Evolutionary conservation across 257 asterid genomes (phyloP).

Genomic region (Primulina huaijiensis): DNA sequence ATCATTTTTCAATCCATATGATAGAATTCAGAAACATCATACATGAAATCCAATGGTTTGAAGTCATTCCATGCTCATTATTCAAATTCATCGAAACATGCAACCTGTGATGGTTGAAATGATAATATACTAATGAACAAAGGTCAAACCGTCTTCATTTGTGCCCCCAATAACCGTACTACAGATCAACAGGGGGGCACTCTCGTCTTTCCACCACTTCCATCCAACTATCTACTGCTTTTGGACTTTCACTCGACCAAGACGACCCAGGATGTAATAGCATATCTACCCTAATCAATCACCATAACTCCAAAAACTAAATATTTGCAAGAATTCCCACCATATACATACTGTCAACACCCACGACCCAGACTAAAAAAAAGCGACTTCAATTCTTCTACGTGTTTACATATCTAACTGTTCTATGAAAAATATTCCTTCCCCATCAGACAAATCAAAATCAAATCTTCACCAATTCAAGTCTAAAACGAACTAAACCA

Average conservation of each 20-base stretch:
- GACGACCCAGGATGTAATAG: conserved; percentile 22
- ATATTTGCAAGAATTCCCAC: conserved; percentile 12
- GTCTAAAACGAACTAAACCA: neutral
- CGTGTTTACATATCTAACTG: conserved; percentile 16
- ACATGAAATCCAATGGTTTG: too few species aligned
- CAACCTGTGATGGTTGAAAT: neutral
- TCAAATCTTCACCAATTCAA: neutral
- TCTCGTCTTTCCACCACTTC: conserved; percentile 36
- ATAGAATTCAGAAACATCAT: too few species aligned
- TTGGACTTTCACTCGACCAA: conserved; percentile 22
- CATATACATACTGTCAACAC: neutral
- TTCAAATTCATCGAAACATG: too few species aligned
- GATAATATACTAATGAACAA: neutral
- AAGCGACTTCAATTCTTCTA: conserved; percentile 9
- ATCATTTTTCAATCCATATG: too few species aligned
- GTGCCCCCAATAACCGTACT: too few species aligned
- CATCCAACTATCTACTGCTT: conserved; percentile 17
- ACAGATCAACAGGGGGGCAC: conserved; percentile 16
- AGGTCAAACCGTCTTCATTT: neutral
- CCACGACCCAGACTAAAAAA: neutral
- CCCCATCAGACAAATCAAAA: neutral
- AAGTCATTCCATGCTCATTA: too few species aligned
- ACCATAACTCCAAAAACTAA: conserved; percentile 28
- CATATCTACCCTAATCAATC: conserved; percentile 37
- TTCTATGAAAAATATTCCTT: too few species aligned